Base-by-base conservation (phyloP, 129 eudicot species). In the Lactuca sativa region DNA sequence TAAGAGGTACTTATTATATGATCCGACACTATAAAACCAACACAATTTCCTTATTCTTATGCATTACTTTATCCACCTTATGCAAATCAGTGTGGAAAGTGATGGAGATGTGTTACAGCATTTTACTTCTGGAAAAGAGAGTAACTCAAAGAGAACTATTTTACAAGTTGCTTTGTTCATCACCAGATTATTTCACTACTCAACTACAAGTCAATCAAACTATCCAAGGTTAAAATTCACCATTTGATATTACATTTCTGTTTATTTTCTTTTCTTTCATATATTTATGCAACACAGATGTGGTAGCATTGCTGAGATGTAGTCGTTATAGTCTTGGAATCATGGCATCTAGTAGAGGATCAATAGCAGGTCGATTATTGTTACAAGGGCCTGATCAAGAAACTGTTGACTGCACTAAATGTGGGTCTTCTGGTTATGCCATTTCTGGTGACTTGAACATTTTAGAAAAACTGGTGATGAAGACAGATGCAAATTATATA, bases 271-370 rank as follows among this genome's bases (percentile, higher is more conserved):
- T 34, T 38, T 38, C 58, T 76, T 69, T 56, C 38, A 10, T 51
- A 25, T 0, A 25, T 52, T 16, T 32, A 51, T 78, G 77, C 70
- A 44, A 69, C 60, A 62, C 74, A 95, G 99, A 95, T 78, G 89
- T 90, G 73, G 99, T 95, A 70, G 96, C 96, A 30, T 77, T 95
- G 86, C 93, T 95, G 69, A 83, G 88, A 16, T 95, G 99, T 85
- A 95, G 99, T 80, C 86, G 99, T 13, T 86, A 72, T 68, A 95
- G 96, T 77, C 97, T 95, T 66, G 99, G 99, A 37, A 82, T 95
- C 82, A 95, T 95, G 96, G 99, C 99, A 70, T 85, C 99, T 31
- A 85, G 93, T 72, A 95, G 99, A 84, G 99, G 99, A 47, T 86
- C 73, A 4, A 74, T 95, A 67, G 92, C 95, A 59, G 97, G 99